Percentiles rank a stretch among this genome's conserved stretches.
Conservation (phyloP, 2,329 filamentous ascomycete species). For the Aspergillus quadricinctus region DNA sequence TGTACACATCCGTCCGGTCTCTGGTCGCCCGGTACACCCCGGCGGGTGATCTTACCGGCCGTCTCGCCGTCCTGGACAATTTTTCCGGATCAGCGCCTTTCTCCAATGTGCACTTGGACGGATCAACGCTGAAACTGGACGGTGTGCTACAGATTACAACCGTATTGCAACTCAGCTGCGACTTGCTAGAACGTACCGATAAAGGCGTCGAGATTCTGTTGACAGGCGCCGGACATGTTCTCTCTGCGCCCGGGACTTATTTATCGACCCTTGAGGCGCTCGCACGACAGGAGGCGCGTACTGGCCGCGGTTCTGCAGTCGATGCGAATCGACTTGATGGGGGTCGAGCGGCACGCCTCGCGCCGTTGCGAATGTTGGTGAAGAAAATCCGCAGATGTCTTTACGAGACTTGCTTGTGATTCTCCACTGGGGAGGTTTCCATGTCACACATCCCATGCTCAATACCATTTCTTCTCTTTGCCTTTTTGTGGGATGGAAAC, state of each 20-base stretch:
- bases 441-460: background rate
- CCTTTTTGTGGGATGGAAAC: no score
- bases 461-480: no score
- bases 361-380: background rate
- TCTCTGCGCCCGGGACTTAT: background rate
- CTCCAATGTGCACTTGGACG: background rate
- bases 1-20: background rate
- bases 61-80: background rate
- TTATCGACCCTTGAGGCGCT: background rate
- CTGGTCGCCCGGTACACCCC: background rate
- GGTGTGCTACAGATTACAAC: background rate
- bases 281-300: background rate
- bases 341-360: background rate
- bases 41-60: background rate
- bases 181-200: background rate
- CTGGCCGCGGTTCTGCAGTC: background rate
- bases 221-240: background rate
- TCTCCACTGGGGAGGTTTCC: background rate
- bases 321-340: background rate
- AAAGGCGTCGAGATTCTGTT: background rate
- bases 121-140: background rate
- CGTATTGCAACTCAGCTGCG: background rate
- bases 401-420: constrained; percentile 1
- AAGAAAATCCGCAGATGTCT: background rate
- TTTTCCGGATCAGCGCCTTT: background rate